Percentiles rank a stretch among this genome's conserved stretches.
Evolutionary conservation across 768 basidiomycete species (phyloP).

Genomic region (Rhodotorula kratochvilovae): DNA sequence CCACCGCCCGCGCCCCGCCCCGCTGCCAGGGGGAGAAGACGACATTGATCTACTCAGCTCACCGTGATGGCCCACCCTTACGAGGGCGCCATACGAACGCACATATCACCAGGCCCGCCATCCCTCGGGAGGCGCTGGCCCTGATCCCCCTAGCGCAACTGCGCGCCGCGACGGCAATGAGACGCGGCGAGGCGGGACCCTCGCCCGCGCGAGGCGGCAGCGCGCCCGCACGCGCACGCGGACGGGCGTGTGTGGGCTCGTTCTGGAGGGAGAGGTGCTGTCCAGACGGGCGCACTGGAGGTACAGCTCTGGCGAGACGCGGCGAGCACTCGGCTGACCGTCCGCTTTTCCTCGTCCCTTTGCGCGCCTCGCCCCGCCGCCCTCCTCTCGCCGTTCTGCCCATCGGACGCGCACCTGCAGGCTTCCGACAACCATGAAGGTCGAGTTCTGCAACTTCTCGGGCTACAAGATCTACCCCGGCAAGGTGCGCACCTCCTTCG

Average conservation of each 20-base stretch:
- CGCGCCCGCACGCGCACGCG: neutral
- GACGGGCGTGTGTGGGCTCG: neutral
- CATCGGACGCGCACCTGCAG: neutral
- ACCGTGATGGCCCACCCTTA: constrained; percentile 20
- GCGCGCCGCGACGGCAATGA: neutral
- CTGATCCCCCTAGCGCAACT: constrained; percentile 11
- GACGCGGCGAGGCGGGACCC: no score
- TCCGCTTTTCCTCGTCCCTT: neutral
- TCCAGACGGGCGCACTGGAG: no score
- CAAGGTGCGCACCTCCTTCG: constrained; percentile 66
- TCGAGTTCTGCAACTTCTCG: constrained; percentile 98
- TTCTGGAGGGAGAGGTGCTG: neutral
- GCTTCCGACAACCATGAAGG: constrained; percentile 57
- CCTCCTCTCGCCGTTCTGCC: neutral
- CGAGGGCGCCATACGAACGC: neutral
- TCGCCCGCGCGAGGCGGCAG: no score
- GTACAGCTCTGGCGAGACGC: neutral
- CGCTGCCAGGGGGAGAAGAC: constrained; percentile 37
- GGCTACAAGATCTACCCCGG: constrained; percentile 96
- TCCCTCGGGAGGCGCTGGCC: neutral
- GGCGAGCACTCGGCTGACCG: neutral
- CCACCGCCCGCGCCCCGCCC: neutral
- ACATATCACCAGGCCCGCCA: constrained; percentile 19
- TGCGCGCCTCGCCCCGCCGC: neutral
- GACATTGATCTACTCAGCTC: constrained; percentile 42